Percentiles rank a stretch among this genome's conserved stretches.
Evolutionary conservation across 306 rosid genomes (phyloP).

Genomic region (Fagus sylvatica): DNA sequence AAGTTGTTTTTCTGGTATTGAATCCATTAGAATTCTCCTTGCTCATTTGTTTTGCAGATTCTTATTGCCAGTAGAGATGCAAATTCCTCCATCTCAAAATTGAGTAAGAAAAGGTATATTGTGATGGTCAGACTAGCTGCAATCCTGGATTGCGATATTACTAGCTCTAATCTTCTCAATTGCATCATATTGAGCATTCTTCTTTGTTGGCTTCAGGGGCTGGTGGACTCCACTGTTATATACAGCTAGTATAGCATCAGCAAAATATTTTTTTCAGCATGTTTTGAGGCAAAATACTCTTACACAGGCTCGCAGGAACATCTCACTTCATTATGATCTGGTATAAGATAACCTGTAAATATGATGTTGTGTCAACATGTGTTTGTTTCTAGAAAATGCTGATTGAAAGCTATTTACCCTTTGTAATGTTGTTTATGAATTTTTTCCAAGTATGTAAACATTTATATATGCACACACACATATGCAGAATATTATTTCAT

Average conservation of each 20-base stretch:
- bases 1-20: conserved; percentile 12
- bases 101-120: conserved; percentile 57
- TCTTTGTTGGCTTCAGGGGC: conserved; percentile 51
- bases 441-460: neutral
- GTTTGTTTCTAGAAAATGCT: too few relatives aligned
- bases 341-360: conserved; percentile 38
- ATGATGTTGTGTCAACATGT: too few relatives aligned
- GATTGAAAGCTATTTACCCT: too few relatives aligned
- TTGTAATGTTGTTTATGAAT: too few relatives aligned
- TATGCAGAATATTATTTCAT: neutral
- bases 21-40: conserved; percentile 2
- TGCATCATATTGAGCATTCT: conserved; percentile 6
- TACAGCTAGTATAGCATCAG: conserved; percentile 77
- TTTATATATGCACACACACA: neutral
- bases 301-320: conserved; percentile 89
- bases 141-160: neutral
- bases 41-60: conserved; percentile 50
- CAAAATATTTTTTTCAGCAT: conserved; percentile 78
- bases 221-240: conserved; percentile 92
- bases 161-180: neutral
- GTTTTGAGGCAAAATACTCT: conserved; percentile 78
- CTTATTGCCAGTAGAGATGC: conserved; percentile 84
- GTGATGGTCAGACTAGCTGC: neutral
- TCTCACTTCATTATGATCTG: conserved; percentile 92
- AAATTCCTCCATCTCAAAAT: conserved; percentile 48